Base-by-base conservation (phyloP, 108 stramenopile genomes). In the Pseudonitzschia pungens region DNA sequence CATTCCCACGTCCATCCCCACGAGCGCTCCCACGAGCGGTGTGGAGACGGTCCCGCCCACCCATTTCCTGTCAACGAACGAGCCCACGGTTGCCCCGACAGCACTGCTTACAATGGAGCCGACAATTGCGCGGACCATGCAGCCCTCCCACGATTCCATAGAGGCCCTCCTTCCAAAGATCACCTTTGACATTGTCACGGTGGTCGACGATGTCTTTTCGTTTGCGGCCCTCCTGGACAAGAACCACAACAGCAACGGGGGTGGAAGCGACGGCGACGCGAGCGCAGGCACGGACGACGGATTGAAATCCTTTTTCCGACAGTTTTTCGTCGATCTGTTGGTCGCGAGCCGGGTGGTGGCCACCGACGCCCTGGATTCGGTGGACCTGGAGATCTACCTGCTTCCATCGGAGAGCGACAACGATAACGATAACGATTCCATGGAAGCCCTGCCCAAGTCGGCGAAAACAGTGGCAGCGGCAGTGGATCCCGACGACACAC, bases 191-290 rank as follows among this genome's bases (percentile, higher is more conserved):
- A 62, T 62, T 40, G 29, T 29, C 12, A 62, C 60, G 5, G 60
- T 62, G 9, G 60, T 62, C 16, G 60, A 62, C 0, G 60, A 62
- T 40, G 36, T 62, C n/a, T 62, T 62, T 29, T 33, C 60, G 20
- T 62, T 62, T 33, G 60, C 60, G 31, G 33, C 60, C 8, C 36
- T 62, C 16, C 60, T 62, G 20, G n/a, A 31, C 0, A 26, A 60
- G 11, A 18, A 8, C 26, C 11, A 40, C n/a, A 33, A 62, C 15
- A n/a, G 4, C 26, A 20, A n/a, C n/a, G n/a, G n/a, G n/a, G n/a
- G n/a, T n/a, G n/a, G n/a, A 55, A 55, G 10, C 50, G 10, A n/a
- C 50, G 36, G 6, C 50, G 50, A 51, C 9, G 2, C 50, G 50
- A 9, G 10, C n/a, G n/a, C n/a, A n/a, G n/a, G n/a, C n/a, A n/a